Conservation (phyloP, 164 flowering plant genomes). For the Echeveria elegans region DNA sequence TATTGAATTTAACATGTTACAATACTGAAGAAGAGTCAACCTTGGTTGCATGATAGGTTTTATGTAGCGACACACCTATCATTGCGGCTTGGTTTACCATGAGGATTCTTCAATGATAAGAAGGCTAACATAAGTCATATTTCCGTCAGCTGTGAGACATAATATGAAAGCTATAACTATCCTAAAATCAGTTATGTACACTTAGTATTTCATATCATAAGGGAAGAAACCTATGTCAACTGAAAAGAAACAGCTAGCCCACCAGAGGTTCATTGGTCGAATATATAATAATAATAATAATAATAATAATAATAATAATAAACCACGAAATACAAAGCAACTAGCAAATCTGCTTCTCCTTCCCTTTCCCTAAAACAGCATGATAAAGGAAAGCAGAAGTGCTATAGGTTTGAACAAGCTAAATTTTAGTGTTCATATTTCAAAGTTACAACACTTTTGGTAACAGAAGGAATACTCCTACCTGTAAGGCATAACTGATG, state of each 20-base stretch:
- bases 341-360: background rate
- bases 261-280: background rate
- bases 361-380: background rate
- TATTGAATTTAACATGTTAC: background rate
- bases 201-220: background rate
- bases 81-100: background rate
- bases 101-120: background rate
- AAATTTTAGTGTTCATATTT: background rate
- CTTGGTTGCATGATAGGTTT: background rate
- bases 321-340: background rate
- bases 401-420: background rate
- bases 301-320: no score
- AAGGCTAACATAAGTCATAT: conserved; percentile 1
- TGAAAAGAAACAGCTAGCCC: background rate
- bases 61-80: background rate
- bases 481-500: conserved; percentile 71
- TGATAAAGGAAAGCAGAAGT: background rate
- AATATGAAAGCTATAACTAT: background rate
- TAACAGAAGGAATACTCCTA: conserved; percentile 9
- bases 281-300: no score
- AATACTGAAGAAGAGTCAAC: background rate
- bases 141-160: no score
- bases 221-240: background rate
- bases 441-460: background rate
- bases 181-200: background rate